Evolutionary conservation across 2,329 filamentous ascomycete genomes (phyloP), one percentile per base, ranked within the genome.

Genomic region (Monilinia fructigena): DNA sequence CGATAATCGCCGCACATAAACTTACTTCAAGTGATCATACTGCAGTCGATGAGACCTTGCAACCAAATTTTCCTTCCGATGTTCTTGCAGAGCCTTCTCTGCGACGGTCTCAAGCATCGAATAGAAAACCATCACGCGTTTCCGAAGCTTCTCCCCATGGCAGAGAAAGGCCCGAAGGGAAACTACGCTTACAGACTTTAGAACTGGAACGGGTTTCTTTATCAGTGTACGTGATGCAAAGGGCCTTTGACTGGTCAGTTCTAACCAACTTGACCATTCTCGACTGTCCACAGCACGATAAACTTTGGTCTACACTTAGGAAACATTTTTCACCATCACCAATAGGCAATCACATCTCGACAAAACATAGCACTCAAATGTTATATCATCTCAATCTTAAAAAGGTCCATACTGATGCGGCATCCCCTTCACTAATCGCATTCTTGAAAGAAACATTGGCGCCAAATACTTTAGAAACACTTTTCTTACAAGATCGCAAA

Each of bases 391-490:
- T 95, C 14, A 85, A 84, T 6, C 78, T 95, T 62, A 93, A 89
- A 77, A 85, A 88, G 70, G 83, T 95, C 18, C 89, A 93, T 73
- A 92, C 89, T 1, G 90, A 95, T 76, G 83, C 82, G 16, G 88
- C 90, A 2, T 90, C 90, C 0, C 80, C 84, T 10, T 82, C 88
- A 31, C 79, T 95, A 20, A 86, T 95, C 64, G 82, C 82, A 1
- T 94, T 95, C 74, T 81, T 95, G 69, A 91, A 89, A 72, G 89
- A 93, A 68, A 89, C 90, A 0, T 81, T 95, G 48, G 88, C 88
- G 26, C 91, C 91, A 0, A 91, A 95, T 75, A 89, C 86, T 38
- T 80, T 95, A n/a, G 89, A 95, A 76, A 87, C 87, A 11, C 81
- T 95, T 12, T 93, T 93, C 75, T 77, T 95, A 59, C 90, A 93